phyloP scores from a whole-genome alignment of 1,139 yeast species.

The Kodamaea arcana region DNA sequence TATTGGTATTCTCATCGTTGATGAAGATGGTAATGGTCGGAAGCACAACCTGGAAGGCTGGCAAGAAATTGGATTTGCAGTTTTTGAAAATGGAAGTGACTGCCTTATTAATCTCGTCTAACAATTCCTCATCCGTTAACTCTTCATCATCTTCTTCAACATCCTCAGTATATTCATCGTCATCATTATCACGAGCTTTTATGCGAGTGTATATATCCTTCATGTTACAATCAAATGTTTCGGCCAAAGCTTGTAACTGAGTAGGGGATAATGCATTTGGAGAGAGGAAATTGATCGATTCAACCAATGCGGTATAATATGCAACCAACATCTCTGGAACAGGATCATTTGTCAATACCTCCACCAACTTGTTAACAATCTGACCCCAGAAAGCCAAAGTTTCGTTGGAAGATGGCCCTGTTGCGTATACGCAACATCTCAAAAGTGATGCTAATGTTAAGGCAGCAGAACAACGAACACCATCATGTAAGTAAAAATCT shows the following conservation, averaged over 20 bases:
- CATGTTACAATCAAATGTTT: constrained; percentile 59
- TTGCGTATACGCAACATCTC: constrained; percentile 61
- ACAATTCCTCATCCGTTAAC: constrained; percentile 81
- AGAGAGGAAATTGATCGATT: constrained; percentile 65
- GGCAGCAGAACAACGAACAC: constrained; percentile 89
- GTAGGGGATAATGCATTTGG: constrained; percentile 52
- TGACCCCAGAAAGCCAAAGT: constrained; percentile 68
- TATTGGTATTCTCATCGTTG: constrained; percentile 61
- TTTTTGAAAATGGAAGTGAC: constrained; percentile 71
- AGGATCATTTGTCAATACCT: constrained; percentile 72
- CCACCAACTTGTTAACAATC: constrained; percentile 64
- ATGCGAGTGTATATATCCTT: constrained; percentile 69
- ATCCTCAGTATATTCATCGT: constrained; percentile 73
- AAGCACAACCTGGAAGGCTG: constrained; percentile 56
- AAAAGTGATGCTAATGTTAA: constrained; percentile 76
- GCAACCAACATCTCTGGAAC: constrained; percentile 78
- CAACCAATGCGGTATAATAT: constrained; percentile 69
- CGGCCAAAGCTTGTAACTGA: constrained; percentile 57
- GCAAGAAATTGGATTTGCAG: constrained; percentile 54
- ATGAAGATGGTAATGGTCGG: constrained; percentile 55
- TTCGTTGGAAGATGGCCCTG: constrained; percentile 54
- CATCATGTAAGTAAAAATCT: constrained; percentile 89
- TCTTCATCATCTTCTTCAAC: constrained; percentile 79
- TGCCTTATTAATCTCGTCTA: constrained; percentile 81
- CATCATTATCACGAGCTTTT: constrained; percentile 63